Base-by-base conservation (phyloP, 345 rosid species). In the Firmiana major region DNA sequence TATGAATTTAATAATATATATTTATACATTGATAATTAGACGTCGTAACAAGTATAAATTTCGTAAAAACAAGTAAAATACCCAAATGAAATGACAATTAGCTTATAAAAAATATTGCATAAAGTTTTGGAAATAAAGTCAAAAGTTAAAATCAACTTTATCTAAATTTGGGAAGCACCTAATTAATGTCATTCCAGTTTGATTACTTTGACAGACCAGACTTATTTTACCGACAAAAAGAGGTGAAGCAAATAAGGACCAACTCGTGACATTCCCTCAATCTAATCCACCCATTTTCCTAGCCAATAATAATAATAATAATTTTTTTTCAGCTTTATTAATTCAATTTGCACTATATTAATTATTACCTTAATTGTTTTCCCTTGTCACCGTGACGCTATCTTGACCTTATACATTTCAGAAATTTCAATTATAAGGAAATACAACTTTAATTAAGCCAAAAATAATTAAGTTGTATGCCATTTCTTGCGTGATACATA, bases 171-270 rank as follows among this genome's bases (percentile, higher is more conserved):
- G 43, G 67, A 31, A 63, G 43, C 66, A 62, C 9, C n/a, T 31
- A 62, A 62, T 62, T 31, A 62, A 62, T 62, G 40, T 62, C 40
- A 62, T 62, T 62, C 66, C 16, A 62, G 5, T 31, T 69, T 69
- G 21, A 28, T 48, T 26, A 69, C 15, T 48, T 48, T 10, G 64
- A 60, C 43, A 70, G 21, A 49, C 4, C 57, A 70, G 49, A 36
- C 62, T 53, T 53, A 71, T 17, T 71, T 71, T 53, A 71, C 46
- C 48, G 75, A 71, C 63, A 71, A 71, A 64, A 31, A 71, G 62
- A 34, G 64, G 38, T 60, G 17, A 60, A 60, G 38, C 19, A 26
- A 60, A 60, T 13, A 60, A 43, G 11, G 19, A 0, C 46, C 63
- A 51, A 71, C 48, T 19, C 34, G 31, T 53, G 10, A 5, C 75